phyloP scores from a whole-genome alignment of 2,329 filamentous ascomycete species.

The Colletotrichum sp. region DNA sequence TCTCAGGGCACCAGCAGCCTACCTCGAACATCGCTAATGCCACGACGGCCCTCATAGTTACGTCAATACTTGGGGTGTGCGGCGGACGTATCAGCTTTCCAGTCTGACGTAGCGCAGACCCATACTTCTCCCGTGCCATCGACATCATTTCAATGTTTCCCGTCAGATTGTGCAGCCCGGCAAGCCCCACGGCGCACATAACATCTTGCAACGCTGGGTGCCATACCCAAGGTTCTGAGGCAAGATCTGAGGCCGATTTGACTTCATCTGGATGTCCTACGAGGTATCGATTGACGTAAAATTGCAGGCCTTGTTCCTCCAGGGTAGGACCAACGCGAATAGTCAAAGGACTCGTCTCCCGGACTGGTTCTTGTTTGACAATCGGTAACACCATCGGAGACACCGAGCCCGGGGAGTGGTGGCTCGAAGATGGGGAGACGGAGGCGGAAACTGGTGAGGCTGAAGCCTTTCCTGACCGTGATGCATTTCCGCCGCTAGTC shows the following conservation, averaged over 20 bases:
- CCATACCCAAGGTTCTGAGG: constrained; percentile 39
- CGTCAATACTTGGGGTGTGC: constrained; percentile 39
- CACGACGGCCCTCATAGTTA: constrained; percentile 57
- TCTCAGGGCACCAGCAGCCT: constrained; percentile 20
- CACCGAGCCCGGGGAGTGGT: neutral
- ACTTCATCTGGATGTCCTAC: constrained; percentile 57
- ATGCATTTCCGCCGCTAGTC: neutral
- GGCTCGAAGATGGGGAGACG: constrained; percentile 23
- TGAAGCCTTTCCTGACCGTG: neutral
- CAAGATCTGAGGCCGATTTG: constrained; percentile 39
- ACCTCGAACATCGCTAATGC: constrained; percentile 69
- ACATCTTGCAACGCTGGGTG: constrained; percentile 48
- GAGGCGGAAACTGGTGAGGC: neutral
- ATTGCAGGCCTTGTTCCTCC: constrained; percentile 53
- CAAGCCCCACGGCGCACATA: constrained; percentile 63
- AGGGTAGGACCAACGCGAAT: constrained; percentile 44
- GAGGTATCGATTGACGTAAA: constrained; percentile 57
- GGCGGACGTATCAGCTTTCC: constrained; percentile 43
- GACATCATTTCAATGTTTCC: constrained; percentile 50
- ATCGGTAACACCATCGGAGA: constrained; percentile 11
- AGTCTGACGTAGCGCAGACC: constrained; percentile 54
- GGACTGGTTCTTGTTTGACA: constrained; percentile 1
- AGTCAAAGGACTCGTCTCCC: constrained; percentile 16
- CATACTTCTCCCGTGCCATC: constrained; percentile 58
- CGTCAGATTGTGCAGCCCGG: constrained; percentile 60